These are phyloP conservation scores for Fimicolochytrium jonesii DNA, from an alignment of 192 early-diverging fungal genomes.

Conservation along the genomic window DNA sequence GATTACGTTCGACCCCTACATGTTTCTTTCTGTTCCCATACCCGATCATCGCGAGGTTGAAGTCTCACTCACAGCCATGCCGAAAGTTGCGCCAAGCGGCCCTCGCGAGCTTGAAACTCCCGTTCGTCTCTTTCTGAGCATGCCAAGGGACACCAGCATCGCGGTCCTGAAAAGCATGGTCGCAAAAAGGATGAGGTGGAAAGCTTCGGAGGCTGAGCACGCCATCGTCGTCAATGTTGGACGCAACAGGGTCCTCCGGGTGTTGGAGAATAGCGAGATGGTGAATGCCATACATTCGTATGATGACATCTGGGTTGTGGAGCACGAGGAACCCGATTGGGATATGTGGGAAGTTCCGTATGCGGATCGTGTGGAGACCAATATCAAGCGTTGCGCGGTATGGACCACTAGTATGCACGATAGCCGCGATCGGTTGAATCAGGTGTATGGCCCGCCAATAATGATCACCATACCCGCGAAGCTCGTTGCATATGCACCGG, in stretches of 20 bases:
- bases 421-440: no score
- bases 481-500: no score
- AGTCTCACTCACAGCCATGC: slow-evolving; percentile 18
- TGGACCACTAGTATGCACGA: no score
- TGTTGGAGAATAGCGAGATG: slow-evolving; percentile 48
- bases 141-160: slow-evolving; percentile 63
- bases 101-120: neutral
- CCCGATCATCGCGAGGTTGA: slow-evolving; percentile 62
- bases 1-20: slow-evolving; percentile 82
- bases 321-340: slow-evolving; percentile 28
- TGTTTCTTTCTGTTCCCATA: slow-evolving; percentile 71
- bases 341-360: slow-evolving; percentile 11
- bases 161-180: slow-evolving; percentile 56
- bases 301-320: slow-evolving; percentile 33
- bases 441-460: no score
- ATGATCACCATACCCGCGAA: no score
- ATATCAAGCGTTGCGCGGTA: no score
- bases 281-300: slow-evolving; percentile 30
- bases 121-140: slow-evolving; percentile 34
- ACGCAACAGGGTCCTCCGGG: slow-evolving; percentile 49
- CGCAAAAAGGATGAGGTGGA: slow-evolving; percentile 49
- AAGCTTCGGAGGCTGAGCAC: slow-evolving; percentile 11
- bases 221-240: slow-evolving; percentile 56
- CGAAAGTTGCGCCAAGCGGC: neutral
- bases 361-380: neutral